Evolutionary conservation across 2,329 filamentous ascomycete species (phyloP).

Genomic region (Knufia fluminis): DNA sequence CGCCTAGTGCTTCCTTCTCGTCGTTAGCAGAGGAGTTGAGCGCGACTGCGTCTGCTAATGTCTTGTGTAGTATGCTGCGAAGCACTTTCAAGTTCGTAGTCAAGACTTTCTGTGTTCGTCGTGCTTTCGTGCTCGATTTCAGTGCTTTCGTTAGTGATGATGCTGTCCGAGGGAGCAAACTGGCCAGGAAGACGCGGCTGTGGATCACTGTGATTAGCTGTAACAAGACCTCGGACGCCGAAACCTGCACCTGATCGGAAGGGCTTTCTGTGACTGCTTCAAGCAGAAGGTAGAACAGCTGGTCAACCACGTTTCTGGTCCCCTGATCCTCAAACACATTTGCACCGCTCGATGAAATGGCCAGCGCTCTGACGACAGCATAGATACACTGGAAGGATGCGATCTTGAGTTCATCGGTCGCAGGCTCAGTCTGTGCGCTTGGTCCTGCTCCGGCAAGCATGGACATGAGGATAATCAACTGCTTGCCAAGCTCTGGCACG

Average conservation of each 20-base stretch:
- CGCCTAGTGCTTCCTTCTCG: slow-evolving; percentile 34
- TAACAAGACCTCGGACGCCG: slow-evolving; percentile 57
- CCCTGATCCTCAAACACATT: slow-evolving; percentile 42
- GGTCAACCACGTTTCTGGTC: slow-evolving; percentile 68
- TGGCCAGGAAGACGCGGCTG: slow-evolving; percentile 67
- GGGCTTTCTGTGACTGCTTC: slow-evolving; percentile 59
- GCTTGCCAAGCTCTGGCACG: slow-evolving; percentile 63
- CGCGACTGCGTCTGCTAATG: slow-evolving; percentile 39
- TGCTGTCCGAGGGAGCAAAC: slow-evolving; percentile 78
- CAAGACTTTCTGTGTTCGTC: slow-evolving; percentile 55
- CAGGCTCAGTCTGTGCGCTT: slow-evolving; percentile 35
- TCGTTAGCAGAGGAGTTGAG: slow-evolving; percentile 20
- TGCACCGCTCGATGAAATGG: slow-evolving; percentile 41
- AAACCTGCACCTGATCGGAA: slow-evolving; percentile 59
- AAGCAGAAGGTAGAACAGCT: slow-evolving; percentile 70
- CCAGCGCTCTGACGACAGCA: slow-evolving; percentile 46
- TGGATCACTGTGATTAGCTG: slow-evolving; percentile 55
- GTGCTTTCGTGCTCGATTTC: slow-evolving; percentile 55
- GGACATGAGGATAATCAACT: slow-evolving; percentile 75
- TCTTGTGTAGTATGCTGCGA: slow-evolving; percentile 34
- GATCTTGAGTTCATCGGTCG: slow-evolving; percentile 63
- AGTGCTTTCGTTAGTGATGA: slow-evolving; percentile 71
- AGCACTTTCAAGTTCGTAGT: slow-evolving; percentile 53
- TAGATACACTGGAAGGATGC: slow-evolving; percentile 62
- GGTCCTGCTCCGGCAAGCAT: slow-evolving; percentile 69